Conservation (phyloP, 2,329 filamentous ascomycete genomes). For the Aspergillus caelatus region DNA sequence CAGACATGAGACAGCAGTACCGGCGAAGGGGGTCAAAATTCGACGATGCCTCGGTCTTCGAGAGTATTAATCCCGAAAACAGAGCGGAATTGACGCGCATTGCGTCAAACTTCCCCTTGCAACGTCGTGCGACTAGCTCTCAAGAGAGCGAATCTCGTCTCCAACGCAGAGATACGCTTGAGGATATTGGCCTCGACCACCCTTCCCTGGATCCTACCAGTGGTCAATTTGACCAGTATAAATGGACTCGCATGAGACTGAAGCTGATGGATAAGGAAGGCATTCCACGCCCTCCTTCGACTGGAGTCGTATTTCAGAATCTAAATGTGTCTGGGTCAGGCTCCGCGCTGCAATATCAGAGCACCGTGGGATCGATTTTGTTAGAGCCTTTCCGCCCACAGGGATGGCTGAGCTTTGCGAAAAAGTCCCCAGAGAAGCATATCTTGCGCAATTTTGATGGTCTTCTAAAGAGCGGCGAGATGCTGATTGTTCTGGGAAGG, state of each 20-base stretch:
- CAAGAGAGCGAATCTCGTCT: constrained; percentile 19
- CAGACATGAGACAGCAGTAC: constrained; percentile 12
- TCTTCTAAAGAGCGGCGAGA: constrained; percentile 53
- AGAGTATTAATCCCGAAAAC: constrained; percentile 30
- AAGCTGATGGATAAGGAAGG: constrained; percentile 59
- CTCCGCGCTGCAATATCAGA: constrained; percentile 67
- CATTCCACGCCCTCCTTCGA: constrained; percentile 52
- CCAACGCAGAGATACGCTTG: constrained; percentile 36
- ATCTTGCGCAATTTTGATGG: constrained; percentile 60
- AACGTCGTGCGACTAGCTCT: constrained; percentile 20
- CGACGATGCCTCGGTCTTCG: constrained; percentile 26
- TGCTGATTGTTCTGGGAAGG: constrained; percentile 44
- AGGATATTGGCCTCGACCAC: constrained; percentile 48
- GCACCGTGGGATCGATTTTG: constrained; percentile 65
- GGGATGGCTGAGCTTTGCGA: constrained; percentile 53
- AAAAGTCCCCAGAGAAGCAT: constrained; percentile 55
- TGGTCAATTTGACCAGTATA: constrained; percentile 57
- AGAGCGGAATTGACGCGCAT: constrained; percentile 30
- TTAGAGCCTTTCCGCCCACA: constrained; percentile 60
- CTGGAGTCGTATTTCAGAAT: constrained; percentile 66
- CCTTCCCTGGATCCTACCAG: constrained; percentile 56
- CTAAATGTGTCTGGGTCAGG: constrained; percentile 70
- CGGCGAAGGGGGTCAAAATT: constrained; percentile 20
- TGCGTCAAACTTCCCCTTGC: constrained; percentile 33
- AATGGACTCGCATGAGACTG: constrained; percentile 55